These are phyloP conservation scores for Hortaea sp. DNA, from an alignment of 2,329 filamentous ascomycete species.

Conservation along the genomic window DNA sequence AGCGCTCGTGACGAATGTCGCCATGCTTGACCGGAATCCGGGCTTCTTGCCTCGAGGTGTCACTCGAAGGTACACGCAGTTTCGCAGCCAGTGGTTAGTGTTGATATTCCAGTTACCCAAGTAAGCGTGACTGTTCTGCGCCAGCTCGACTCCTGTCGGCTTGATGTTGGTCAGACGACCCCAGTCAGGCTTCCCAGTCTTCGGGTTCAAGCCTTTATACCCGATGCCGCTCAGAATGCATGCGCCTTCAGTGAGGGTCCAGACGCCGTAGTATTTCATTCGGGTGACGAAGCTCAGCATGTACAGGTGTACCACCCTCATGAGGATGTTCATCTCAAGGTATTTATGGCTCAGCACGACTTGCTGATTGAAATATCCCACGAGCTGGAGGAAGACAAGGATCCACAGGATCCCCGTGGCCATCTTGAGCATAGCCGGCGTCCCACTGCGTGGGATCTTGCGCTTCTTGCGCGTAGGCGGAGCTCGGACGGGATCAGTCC, in stretches of 20 bases:
- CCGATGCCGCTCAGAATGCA: slow-evolving; percentile 91
- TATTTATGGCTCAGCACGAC: slow-evolving; percentile 58
- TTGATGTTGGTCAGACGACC: slow-evolving; percentile 83
- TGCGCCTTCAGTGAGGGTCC: slow-evolving; percentile 83
- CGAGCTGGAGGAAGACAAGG: slow-evolving; percentile 62
- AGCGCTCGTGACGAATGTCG: slow-evolving; percentile 87
- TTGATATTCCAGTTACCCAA: slow-evolving; percentile 97
- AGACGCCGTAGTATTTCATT: slow-evolving; percentile 94
- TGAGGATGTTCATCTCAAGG: slow-evolving; percentile 56
- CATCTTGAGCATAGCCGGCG: slow-evolving; percentile 71
- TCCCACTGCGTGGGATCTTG: slow-evolving; percentile 83
- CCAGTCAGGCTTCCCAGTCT: slow-evolving; percentile 79
- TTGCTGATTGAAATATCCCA: slow-evolving; percentile 53
- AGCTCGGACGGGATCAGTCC: slow-evolving; percentile 73
- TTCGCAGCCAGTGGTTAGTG: slow-evolving; percentile 91
- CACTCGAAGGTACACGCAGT: slow-evolving; percentile 91
- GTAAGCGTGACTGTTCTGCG: slow-evolving; percentile 88
- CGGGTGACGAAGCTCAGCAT: slow-evolving; percentile 74
- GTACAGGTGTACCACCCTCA: slow-evolving; percentile 69
- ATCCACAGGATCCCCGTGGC: slow-evolving; percentile 69
- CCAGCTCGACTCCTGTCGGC: slow-evolving; percentile 73
- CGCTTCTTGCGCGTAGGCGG: slow-evolving; percentile 81
- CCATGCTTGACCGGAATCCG: slow-evolving; percentile 86
- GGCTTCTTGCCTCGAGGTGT: slow-evolving; percentile 94
- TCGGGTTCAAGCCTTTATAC: slow-evolving; percentile 83